Conservation (phyloP, 2,329 filamentous ascomycete genomes). For the Aspergillus quadrilineatus region DNA sequence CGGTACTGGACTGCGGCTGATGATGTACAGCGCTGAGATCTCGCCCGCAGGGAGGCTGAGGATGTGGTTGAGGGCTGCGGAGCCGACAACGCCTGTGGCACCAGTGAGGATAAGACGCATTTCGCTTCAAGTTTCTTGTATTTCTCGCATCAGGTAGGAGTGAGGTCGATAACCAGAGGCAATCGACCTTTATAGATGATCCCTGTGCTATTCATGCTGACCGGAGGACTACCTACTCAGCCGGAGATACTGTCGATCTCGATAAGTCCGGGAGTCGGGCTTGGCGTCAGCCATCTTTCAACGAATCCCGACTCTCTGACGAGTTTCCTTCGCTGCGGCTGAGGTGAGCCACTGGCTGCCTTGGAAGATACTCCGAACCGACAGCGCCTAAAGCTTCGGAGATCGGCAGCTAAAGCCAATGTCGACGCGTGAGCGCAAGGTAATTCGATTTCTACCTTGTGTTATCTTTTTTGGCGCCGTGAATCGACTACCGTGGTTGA, state of each 20-base stretch:
- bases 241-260: background rate
- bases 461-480: no score
- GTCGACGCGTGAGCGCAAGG: no score
- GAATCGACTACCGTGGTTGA: no score
- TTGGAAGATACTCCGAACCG: background rate
- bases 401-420: background rate
- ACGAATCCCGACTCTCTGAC: background rate
- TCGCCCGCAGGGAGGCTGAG: constrained; percentile 51
- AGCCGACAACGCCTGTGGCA: constrained; percentile 67
- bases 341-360: background rate
- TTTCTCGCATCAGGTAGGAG: background rate
- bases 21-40: constrained; percentile 43
- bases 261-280: background rate
- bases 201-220: background rate
- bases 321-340: background rate
- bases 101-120: constrained; percentile 62
- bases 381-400: background rate
- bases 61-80: constrained; percentile 61
- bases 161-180: background rate
- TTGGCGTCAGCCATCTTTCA: background rate
- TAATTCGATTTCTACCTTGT: no score
- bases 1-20: constrained; percentile 63
- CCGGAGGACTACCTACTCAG: background rate
- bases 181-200: background rate
- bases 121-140: background rate